Percentiles rank a stretch among this genome's conserved stretches.
These are phyloP conservation scores for Moesziomyces globuligerus DNA, from an alignment of 1,284 basidiomycete species.

Conservation along the genomic window DNA sequence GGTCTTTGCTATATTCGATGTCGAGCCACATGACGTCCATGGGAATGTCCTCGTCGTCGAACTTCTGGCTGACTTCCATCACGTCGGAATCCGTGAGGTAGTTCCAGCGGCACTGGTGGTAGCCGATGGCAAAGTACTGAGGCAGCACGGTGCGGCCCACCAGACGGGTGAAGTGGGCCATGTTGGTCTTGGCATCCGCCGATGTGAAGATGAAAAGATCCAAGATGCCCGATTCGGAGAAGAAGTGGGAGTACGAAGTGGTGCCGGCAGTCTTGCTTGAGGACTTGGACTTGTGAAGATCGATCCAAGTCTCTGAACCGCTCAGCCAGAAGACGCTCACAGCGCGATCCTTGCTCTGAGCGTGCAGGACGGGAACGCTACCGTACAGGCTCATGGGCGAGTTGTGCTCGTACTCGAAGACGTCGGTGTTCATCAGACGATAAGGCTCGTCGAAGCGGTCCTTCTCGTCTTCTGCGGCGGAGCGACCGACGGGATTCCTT, in stretches of 20 bases:
- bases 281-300: slow-evolving; percentile 72
- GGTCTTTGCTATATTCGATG: slow-evolving; percentile 87
- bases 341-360: slow-evolving; percentile 78
- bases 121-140: slow-evolving; percentile 88
- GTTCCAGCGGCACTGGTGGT: slow-evolving; percentile 99
- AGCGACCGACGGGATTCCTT: slow-evolving; percentile 38
- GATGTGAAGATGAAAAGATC: slow-evolving; percentile 94
- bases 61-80: slow-evolving; percentile 82
- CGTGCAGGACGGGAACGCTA: slow-evolving; percentile 87
- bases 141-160: slow-evolving; percentile 89
- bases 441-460: slow-evolving; percentile 78
- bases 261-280: slow-evolving; percentile 15
- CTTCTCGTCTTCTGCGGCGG: slow-evolving; percentile 46
- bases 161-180: slow-evolving; percentile 83
- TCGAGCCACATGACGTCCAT: slow-evolving; percentile 98
- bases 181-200: slow-evolving; percentile 81
- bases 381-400: slow-evolving; percentile 83
- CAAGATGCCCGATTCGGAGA: slow-evolving; percentile 94
- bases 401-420: slow-evolving; percentile 94
- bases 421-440: slow-evolving; percentile 93
- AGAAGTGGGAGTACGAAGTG: slow-evolving; percentile 79
- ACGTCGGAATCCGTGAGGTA: slow-evolving; percentile 92
- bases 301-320: slow-evolving; percentile 94
- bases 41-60: slow-evolving; percentile 93
- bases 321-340: slow-evolving; percentile 92